phyloP scores from a whole-genome alignment of 176 grass and related monocot genomes.

The Cenchrus purpureus region DNA sequence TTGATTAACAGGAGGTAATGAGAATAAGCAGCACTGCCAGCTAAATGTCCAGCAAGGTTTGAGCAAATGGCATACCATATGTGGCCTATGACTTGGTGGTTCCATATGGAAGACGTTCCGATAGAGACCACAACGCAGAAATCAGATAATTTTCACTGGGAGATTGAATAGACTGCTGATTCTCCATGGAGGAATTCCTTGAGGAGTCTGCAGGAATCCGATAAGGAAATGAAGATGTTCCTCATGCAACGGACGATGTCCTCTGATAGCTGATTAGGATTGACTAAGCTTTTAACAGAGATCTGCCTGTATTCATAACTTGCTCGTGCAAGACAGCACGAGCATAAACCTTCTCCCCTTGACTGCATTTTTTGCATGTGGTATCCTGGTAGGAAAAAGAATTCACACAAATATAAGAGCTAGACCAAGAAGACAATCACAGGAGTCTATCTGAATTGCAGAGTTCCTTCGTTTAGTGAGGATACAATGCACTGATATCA shows the following conservation, averaged over 20 bases:
- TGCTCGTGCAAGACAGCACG: slow-evolving; percentile 32
- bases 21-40: not conserved
- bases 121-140: slow-evolving; percentile 69
- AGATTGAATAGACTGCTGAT: slow-evolving; percentile 50
- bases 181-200: slow-evolving; percentile 32
- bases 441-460: not conserved
- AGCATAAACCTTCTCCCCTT: slow-evolving; percentile 27
- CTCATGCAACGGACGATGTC: slow-evolving; percentile 91
- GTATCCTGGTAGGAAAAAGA: slow-evolving; percentile 48
- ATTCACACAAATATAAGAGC: not conserved
- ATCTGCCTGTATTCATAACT: slow-evolving; percentile 53
- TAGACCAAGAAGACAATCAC: not conserved
- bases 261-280: slow-evolving; percentile 76
- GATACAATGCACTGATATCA: not conserved
- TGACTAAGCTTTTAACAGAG: slow-evolving; percentile 50
- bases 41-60: not conserved
- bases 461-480: too few relatives aligned
- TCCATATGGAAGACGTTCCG: slow-evolving; percentile 69
- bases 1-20: not conserved
- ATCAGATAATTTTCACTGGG: slow-evolving; percentile 68
- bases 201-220: slow-evolving; percentile 63
- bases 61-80: slow-evolving; percentile 64
- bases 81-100: slow-evolving; percentile 77
- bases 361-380: slow-evolving; percentile 2
- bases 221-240: slow-evolving; percentile 87